Percentiles rank a stretch among this genome's conserved stretches.
These are phyloP conservation scores for Leptographium galeiforme DNA, from an alignment of 2,329 filamentous ascomycete species.

Conservation along the genomic window DNA sequence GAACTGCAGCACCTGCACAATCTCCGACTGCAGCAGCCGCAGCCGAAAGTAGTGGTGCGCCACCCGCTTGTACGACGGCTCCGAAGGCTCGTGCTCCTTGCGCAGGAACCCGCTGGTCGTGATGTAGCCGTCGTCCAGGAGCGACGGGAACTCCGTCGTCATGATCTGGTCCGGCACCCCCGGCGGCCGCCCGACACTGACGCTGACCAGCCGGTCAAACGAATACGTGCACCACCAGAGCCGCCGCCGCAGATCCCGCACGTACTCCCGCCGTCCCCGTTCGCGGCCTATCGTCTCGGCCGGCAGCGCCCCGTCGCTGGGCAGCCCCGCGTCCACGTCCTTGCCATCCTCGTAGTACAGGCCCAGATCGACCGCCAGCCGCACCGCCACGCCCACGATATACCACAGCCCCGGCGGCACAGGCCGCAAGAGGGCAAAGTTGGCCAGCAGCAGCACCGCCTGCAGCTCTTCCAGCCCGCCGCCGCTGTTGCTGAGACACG, in stretches of 20 bases:
- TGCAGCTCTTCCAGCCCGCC: constrained; percentile 87
- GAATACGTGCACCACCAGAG: constrained; percentile 98
- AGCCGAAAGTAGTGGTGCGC: constrained; percentile 87
- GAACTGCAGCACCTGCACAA: constrained; percentile 84
- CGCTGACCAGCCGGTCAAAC: constrained; percentile 85
- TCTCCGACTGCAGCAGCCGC: constrained; percentile 82
- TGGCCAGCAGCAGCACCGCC: constrained; percentile 79
- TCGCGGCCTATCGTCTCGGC: constrained; percentile 25
- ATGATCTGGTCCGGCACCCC: constrained; percentile 94
- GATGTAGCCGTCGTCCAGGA: constrained; percentile 79
- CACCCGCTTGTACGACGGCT: constrained; percentile 77
- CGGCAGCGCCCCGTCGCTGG: constrained; percentile 27
- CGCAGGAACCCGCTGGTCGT: constrained; percentile 62
- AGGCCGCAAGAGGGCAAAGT: constrained; percentile 80
- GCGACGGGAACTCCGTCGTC: constrained; percentile 84
- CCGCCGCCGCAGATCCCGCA: constrained; percentile 71
- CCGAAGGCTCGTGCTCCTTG: constrained; percentile 39
- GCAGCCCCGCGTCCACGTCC: constrained; percentile 45
- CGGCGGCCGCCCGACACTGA: constrained; percentile 84
- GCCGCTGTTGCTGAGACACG: constrained; percentile 72
- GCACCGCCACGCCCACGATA: constrained; percentile 85
- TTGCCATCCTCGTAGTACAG: constrained; percentile 84
- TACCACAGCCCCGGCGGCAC: constrained; percentile 85
- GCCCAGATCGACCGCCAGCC: constrained; percentile 80
- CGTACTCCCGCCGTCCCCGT: constrained; percentile 64